Evolutionary conservation across 2,329 filamentous ascomycete species (phyloP).

Genomic region (Penicillium janthinellum): DNA sequence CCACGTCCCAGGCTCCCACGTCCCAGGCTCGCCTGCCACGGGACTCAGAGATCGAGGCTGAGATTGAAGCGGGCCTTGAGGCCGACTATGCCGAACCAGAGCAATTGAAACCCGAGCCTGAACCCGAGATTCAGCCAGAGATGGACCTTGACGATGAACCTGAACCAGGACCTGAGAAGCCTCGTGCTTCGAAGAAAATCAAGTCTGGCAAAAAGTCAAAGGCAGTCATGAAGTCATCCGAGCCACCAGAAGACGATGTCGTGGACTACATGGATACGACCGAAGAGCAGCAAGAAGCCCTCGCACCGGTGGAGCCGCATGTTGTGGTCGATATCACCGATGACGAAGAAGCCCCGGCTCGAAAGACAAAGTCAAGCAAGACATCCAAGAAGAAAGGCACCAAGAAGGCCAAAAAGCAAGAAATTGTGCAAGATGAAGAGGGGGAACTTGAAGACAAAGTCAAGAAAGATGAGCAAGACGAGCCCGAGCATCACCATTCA

Average conservation of each 20-base stretch:
- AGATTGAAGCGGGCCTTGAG: constrained; percentile 66
- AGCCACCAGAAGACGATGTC: constrained; percentile 14
- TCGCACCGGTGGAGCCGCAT: constrained; percentile 2
- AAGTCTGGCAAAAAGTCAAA: constrained; percentile 36
- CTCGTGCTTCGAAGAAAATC: constrained; percentile 29
- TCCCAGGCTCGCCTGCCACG: constrained; percentile 53
- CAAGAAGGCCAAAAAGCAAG: constrained; percentile 27
- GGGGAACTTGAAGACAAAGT: neutral
- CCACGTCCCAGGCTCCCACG: constrained; percentile 47
- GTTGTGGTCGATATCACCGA: constrained; percentile 7
- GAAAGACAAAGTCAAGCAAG: constrained; percentile 25
- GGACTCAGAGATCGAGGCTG: constrained; percentile 67
- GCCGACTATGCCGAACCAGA: constrained; percentile 53
- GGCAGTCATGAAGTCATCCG: constrained; percentile 12
- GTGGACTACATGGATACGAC: constrained; percentile 13
- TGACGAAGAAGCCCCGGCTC: constrained; percentile 18
- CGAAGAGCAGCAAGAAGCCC: constrained; percentile 10
- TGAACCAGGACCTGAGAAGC: constrained; percentile 18
- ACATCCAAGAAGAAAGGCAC: constrained; percentile 24
- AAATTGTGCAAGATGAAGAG: constrained; percentile 14
- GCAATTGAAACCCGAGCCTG: constrained; percentile 27
- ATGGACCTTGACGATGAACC: constrained; percentile 8
- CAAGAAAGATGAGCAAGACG: constrained; percentile 5
- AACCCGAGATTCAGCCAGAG: constrained; percentile 11
- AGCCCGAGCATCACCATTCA: constrained; percentile 30